Conservation (phyloP, 2,329 filamentous ascomycete species). For the Botrytis aclada region DNA sequence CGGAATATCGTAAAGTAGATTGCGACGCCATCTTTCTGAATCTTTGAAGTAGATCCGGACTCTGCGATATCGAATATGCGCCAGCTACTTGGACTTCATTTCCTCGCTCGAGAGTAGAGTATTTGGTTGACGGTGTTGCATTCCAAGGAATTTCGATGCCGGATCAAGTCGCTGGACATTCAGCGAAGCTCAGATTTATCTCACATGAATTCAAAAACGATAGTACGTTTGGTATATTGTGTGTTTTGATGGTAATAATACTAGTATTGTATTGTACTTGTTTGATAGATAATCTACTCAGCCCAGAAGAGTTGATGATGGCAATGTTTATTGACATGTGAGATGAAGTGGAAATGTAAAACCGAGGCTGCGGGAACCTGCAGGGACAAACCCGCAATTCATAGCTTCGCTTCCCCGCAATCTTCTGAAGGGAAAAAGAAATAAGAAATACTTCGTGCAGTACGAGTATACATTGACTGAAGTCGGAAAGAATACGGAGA, state of each 20-base stretch:
- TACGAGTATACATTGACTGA: neutral
- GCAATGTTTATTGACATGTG: conserved; percentile 12
- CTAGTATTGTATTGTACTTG: neutral
- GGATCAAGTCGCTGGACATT: neutral
- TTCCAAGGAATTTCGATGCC: neutral
- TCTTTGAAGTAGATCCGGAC: neutral
- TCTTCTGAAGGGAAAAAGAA: neutral
- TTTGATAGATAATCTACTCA: neutral
- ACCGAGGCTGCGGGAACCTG: conserved; percentile 17
- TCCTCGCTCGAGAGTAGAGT: conserved; percentile 7
- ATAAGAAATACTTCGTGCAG: too few relatives aligned
- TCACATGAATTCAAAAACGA: conserved; percentile 6
- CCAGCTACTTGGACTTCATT: conserved; percentile 13
- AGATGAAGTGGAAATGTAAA: neutral
- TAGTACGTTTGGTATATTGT: neutral
- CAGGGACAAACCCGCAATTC: conserved; percentile 14
- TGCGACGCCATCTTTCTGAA: conserved; percentile 71
- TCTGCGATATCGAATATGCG: conserved; percentile 11
- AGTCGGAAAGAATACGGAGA: neutral
- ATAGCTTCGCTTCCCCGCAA: conserved; percentile 19
- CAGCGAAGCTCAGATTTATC: conserved; percentile 5
- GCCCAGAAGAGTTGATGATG: neutral
- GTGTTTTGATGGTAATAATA: neutral
- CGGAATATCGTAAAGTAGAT: conserved; percentile 75
- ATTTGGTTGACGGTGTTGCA: conserved; percentile 3